These are phyloP conservation scores for Metarhizium anisopliae DNA, from an alignment of 2,329 filamentous ascomycete species.

Conservation along the genomic window DNA sequence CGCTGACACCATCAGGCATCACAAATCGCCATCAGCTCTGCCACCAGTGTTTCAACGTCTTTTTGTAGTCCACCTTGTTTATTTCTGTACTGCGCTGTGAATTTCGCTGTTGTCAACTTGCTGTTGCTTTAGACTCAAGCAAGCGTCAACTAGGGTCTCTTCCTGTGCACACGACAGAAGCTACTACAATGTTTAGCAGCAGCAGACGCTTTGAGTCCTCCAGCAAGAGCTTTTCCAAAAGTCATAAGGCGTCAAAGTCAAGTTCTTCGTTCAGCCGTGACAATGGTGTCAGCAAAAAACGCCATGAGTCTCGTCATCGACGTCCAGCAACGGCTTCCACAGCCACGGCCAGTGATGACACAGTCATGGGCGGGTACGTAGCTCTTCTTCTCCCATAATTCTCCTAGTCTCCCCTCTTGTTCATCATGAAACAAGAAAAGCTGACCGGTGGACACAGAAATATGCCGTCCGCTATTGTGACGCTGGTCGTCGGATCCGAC, in stretches of 20 bases:
- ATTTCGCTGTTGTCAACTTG: background rate
- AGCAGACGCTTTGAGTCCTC: constrained; percentile 32
- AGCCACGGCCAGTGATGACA: constrained; percentile 25
- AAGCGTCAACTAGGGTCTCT: background rate
- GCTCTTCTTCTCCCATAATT: background rate
- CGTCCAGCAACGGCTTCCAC: constrained; percentile 40
- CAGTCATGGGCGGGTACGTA: constrained; percentile 35
- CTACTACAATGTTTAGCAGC: constrained; percentile 34
- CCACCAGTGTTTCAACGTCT: background rate
- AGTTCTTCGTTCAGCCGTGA: constrained; percentile 47
- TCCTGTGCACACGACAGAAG: background rate
- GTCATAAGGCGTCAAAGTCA: constrained; percentile 40
- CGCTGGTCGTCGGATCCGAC: constrained; percentile 69
- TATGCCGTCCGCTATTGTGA: constrained; percentile 60
- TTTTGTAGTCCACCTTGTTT: background rate
- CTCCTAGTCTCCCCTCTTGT: background rate
- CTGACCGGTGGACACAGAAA: background rate
- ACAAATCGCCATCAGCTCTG: background rate
- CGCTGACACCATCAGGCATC: constrained; percentile 1
- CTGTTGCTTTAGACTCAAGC: background rate
- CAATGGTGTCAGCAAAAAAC: constrained; percentile 43
- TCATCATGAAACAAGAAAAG: background rate
- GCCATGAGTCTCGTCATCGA: constrained; percentile 39
- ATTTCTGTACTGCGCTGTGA: background rate
- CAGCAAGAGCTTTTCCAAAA: constrained; percentile 44